Conservation (phyloP, 176 grass and related monocot genomes). For the Bolboschoenus planiculmis region DNA sequence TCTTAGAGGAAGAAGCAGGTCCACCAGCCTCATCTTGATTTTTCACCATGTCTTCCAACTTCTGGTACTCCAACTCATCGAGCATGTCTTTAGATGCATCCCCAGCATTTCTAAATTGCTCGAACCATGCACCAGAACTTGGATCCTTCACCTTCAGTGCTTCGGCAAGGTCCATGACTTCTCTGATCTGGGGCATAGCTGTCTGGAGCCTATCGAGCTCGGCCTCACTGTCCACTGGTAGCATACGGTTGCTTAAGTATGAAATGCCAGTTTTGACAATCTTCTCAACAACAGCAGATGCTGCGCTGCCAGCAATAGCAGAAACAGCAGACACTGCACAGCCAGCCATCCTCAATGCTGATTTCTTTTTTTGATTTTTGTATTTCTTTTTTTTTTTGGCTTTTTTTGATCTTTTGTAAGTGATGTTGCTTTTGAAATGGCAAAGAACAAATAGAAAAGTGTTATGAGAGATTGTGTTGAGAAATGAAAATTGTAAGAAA, state of each 20-base stretch:
- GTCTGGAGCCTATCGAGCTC: background rate
- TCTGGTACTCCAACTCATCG: slow-evolving; percentile 29
- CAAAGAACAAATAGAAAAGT: background rate
- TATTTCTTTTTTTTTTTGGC: background rate
- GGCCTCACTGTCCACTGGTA: background rate
- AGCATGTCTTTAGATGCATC: slow-evolving; percentile 24
- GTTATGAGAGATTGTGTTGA: too few relatives aligned
- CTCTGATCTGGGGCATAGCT: background rate
- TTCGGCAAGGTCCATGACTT: background rate
- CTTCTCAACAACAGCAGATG: background rate
- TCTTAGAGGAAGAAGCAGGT: background rate
- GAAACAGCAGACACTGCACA: background rate
- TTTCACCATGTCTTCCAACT: background rate
- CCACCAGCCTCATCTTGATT: background rate
- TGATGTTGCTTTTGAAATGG: too few relatives aligned
- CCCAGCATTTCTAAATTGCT: background rate
- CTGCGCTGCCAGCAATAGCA: background rate
- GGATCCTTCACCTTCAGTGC: background rate
- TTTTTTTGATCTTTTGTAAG: background rate
- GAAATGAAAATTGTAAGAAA: too few relatives aligned
- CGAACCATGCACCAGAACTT: background rate
- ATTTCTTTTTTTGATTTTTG: background rate
- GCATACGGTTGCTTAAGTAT: background rate
- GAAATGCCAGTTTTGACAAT: background rate
- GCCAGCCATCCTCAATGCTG: background rate